Conservation (phyloP, 805 yeast species). For the Lachancea mirantina region DNA sequence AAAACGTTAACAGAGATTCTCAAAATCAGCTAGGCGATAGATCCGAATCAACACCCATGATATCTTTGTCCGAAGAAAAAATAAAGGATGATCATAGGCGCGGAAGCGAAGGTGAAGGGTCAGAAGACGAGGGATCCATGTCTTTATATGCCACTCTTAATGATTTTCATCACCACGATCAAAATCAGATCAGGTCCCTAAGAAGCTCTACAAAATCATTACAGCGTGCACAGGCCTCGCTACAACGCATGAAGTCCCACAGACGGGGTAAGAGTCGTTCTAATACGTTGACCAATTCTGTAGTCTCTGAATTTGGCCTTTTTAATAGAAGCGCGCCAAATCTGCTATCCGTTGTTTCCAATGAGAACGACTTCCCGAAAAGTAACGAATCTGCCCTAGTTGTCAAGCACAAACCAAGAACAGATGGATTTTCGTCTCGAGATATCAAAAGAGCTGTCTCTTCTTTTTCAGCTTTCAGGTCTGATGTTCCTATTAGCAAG, state of each 20-base stretch:
- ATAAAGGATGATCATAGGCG: constrained; percentile 15
- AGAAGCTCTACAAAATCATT: constrained; percentile 41
- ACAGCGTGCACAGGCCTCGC: constrained; percentile 60
- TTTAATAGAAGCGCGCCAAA: constrained; percentile 31
- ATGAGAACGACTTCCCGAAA: constrained; percentile 12
- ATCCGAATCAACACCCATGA: constrained; percentile 6
- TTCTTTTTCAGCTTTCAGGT: constrained; percentile 7
- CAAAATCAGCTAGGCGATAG: too few species aligned
- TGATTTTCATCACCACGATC: constrained; percentile 29
- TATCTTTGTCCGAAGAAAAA: constrained; percentile 1
- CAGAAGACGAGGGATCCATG: constrained; percentile 64
- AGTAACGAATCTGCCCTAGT: constrained; percentile 5
- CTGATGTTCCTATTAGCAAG: constrained; percentile 14
- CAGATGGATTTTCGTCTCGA: constrained; percentile 6
- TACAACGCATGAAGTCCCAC: constrained; percentile 52
- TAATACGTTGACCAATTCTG: constrained; percentile 28
- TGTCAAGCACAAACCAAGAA: constrained; percentile 6
- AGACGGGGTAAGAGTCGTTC: constrained; percentile 44
- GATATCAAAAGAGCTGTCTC: constrained; percentile 9
- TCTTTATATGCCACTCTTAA: constrained; percentile 54
- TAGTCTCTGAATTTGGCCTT: constrained; percentile 18
- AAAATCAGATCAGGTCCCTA: constrained; percentile 30
- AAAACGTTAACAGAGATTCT: neutral
- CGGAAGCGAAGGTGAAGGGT: too few species aligned
- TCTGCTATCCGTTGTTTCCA: constrained; percentile 20